A percentile compares a stretch with the other conserved stretches of the same genome.
These are phyloP conservation scores for Acrodontium crateriforme DNA, from an alignment of 2,329 filamentous ascomycete genomes.

Conservation along the genomic window DNA sequence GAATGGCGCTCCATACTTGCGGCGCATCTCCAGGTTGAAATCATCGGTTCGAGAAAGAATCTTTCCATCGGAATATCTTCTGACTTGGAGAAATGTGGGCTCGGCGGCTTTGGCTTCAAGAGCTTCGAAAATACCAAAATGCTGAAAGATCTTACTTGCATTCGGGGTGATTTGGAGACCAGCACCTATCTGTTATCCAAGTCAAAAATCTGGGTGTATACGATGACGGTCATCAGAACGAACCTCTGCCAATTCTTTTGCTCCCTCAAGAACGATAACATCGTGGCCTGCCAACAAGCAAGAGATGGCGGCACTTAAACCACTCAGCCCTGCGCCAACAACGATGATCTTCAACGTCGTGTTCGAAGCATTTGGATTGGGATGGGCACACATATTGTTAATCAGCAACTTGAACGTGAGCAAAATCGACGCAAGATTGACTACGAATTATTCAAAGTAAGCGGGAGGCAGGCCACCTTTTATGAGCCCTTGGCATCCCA, in stretches of 20 bases:
- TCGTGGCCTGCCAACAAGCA: constrained; percentile 20
- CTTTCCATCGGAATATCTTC: constrained; percentile 36
- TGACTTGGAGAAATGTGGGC: constrained; percentile 38
- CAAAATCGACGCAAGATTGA: too few relatives aligned
- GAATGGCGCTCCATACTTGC: constrained; percentile 44
- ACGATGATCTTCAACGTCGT: constrained; percentile 18
- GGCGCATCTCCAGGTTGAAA: constrained; percentile 40
- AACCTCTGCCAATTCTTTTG: constrained; percentile 29
- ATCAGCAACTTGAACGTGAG: too few relatives aligned
- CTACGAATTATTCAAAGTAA: too few relatives aligned
- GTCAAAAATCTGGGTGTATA: not conserved
- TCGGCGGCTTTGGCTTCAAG: constrained; percentile 27
- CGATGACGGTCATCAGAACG: not conserved
- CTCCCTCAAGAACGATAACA: constrained; percentile 21
- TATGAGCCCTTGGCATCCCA: too few relatives aligned
- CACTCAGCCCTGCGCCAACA: constrained; percentile 22
- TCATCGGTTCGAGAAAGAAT: constrained; percentile 36
- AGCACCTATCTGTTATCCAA: constrained; percentile 31
- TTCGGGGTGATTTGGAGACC: constrained; percentile 40
- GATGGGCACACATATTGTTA: too few relatives aligned
- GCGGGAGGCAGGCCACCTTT: too few relatives aligned
- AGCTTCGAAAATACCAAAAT: constrained; percentile 35
- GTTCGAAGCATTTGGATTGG: constrained; percentile 5
- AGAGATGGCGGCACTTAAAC: constrained; percentile 20
- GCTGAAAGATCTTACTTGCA: constrained; percentile 25